Percentiles rank a stretch among this genome's conserved stretches.
phyloP scores from a whole-genome alignment of 768 basidiomycete genomes.

The Mycena chlorophos region DNA sequence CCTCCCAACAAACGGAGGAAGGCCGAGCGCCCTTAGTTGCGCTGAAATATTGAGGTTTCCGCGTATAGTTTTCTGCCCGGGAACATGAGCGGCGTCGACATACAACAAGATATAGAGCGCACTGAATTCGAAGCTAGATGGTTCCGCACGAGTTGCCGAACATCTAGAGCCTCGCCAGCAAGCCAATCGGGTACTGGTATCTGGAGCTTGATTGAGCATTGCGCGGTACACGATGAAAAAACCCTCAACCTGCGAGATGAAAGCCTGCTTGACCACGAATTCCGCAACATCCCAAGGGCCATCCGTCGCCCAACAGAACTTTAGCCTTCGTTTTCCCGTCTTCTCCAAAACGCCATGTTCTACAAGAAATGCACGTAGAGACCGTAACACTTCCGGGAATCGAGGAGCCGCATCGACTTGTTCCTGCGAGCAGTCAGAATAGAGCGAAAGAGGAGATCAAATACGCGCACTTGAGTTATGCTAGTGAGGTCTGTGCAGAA shows the following conservation, averaged over 20 bases:
- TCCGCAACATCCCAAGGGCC: slow-evolving; percentile 83
- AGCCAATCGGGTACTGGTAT: slow-evolving; percentile 74
- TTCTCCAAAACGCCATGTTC: slow-evolving; percentile 69
- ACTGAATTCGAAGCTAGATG: slow-evolving; percentile 13
- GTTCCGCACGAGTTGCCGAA: slow-evolving; percentile 56
- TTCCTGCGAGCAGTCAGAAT: slow-evolving; percentile 43
- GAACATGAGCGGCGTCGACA: not conserved
- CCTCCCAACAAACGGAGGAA: slow-evolving; percentile 79
- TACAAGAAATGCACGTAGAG: slow-evolving; percentile 66
- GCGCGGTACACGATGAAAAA: slow-evolving; percentile 9
- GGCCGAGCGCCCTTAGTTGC: slow-evolving; percentile 72
- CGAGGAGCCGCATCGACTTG: slow-evolving; percentile 79
- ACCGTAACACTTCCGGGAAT: slow-evolving; percentile 67
- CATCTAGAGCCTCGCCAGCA: slow-evolving; percentile 71
- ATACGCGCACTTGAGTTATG: slow-evolving; percentile 77
- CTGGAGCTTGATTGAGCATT: slow-evolving; percentile 33
- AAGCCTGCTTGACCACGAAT: slow-evolving; percentile 87
- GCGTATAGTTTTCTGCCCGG: slow-evolving; percentile 29
- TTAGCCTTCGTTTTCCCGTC: slow-evolving; percentile 55
- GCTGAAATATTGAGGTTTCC: slow-evolving; percentile 64
- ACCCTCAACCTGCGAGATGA: slow-evolving; percentile 74
- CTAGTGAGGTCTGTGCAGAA: slow-evolving; percentile 91
- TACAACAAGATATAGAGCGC: not conserved
- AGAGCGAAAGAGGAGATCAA: slow-evolving; percentile 7
- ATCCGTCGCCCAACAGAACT: slow-evolving; percentile 82